These are phyloP conservation scores for Fraxinus nigra DNA, from an alignment of 305 asterid genomes.

Conservation along the genomic window DNA sequence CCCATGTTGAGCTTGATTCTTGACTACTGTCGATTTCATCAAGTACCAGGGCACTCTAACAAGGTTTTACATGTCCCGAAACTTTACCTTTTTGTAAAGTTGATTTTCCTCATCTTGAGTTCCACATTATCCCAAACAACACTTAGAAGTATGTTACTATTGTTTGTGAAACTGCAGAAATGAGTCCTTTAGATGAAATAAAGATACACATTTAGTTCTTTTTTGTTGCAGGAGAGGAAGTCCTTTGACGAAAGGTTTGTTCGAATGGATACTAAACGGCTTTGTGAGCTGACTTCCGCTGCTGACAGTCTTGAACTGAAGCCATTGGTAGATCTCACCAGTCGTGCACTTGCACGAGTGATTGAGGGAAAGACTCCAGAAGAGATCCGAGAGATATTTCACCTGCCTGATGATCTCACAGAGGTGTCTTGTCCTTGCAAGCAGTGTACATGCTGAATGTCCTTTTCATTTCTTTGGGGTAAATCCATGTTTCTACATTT, in stretches of 20 bases:
- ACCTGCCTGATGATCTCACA: slow-evolving; percentile 93
- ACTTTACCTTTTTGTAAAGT: background rate
- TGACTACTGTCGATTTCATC: slow-evolving; percentile 92
- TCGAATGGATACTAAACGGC: slow-evolving; percentile 74
- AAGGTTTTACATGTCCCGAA: slow-evolving; percentile 48
- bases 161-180: background rate
- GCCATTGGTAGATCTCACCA: slow-evolving; percentile 91
- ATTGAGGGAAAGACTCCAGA: slow-evolving; percentile 91
- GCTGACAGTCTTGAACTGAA: slow-evolving; percentile 90
- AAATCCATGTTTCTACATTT: slow-evolving; percentile 11
- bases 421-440: slow-evolving; percentile 82
- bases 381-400: slow-evolving; percentile 90
- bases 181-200: background rate
- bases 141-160: background rate
- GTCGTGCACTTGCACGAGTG: slow-evolving; percentile 93
- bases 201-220: background rate
- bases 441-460: slow-evolving; percentile 55
- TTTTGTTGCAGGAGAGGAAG: slow-evolving; percentile 74
- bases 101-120: slow-evolving; percentile 14
- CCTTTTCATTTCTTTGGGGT: slow-evolving; percentile 29
- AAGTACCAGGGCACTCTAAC: slow-evolving; percentile 90
- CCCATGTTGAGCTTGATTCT: slow-evolving; percentile 81
- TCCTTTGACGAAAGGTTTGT: slow-evolving; percentile 87
- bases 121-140: background rate
- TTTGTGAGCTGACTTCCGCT: slow-evolving; percentile 95